Conservation (phyloP, 2,329 filamentous ascomycete species). For the Pyricularia pennisetigena region DNA sequence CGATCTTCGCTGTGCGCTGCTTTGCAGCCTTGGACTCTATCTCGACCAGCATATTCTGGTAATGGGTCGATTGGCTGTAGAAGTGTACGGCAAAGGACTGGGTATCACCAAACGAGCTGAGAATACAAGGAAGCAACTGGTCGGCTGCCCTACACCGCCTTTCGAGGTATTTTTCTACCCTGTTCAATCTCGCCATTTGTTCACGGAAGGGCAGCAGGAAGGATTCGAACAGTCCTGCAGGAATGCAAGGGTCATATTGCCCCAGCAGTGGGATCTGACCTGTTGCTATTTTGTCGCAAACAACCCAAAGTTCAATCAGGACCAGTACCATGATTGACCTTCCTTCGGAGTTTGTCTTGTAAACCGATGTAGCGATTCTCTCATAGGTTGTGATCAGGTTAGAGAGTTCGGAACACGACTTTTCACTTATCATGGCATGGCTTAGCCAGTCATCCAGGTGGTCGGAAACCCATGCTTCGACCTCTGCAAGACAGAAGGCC, state of each 20-base stretch:
- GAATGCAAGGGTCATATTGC: constrained; percentile 36
- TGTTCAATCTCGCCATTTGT: constrained; percentile 35
- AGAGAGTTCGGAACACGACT: constrained; percentile 19
- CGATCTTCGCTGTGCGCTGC: constrained; percentile 18
- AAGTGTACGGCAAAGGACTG: constrained; percentile 36
- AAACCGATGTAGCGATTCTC: constrained; percentile 15
- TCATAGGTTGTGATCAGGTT: constrained; percentile 24
- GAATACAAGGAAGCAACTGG: constrained; percentile 19
- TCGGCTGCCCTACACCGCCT: constrained; percentile 7
- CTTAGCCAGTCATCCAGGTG: no score
- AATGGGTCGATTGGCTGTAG: constrained; percentile 30
- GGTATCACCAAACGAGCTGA: constrained; percentile 21
- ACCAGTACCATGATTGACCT: constrained; percentile 46
- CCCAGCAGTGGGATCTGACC: constrained; percentile 25
- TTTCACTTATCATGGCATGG: no score
- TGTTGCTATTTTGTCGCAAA: constrained; percentile 37
- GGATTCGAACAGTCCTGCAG: constrained; percentile 24
- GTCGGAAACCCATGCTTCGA: no score
- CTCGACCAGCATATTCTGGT: constrained; percentile 21
- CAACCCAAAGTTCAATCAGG: constrained; percentile 47
- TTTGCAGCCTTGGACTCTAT: constrained; percentile 29
- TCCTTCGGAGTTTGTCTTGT: constrained; percentile 30
- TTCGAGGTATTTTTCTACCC: constrained; percentile 36
- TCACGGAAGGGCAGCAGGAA: constrained; percentile 31
- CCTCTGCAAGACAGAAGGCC: no score